Base-by-base conservation (phyloP, 2,329 filamentous ascomycete species). In the Fusarium udum region DNA sequence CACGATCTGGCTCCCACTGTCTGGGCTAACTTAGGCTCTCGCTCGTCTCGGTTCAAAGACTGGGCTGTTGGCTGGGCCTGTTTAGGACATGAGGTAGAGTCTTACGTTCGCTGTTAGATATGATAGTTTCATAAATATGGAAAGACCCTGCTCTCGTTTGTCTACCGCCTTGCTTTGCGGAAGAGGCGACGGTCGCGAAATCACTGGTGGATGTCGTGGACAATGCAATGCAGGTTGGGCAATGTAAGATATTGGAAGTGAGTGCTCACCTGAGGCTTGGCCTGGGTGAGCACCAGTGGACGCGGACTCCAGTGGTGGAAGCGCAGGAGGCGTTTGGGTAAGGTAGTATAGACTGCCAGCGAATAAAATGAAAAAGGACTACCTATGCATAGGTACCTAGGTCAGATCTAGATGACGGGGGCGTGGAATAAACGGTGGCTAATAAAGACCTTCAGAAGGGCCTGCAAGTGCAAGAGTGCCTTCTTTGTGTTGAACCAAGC, bases 311-410 rank as follows among this genome's bases (percentile, higher is more conserved):
- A 67, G 46, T 69, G 28, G 71, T 58, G 40, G 42, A 59, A 71
- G 55, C 53, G 71, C 71, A 72, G 51, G 71, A 74, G 71, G 71
- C 71, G 71, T 73, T 63, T 64, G 57, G 63, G 71, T 61, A 64
- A 59, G 67, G 67, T 59, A 48, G 45, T 22, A 46, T 48, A 28
- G 45, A 48, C 20, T 48, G 13, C 62, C 59, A 64, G 45, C 58
- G 37, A 58, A 71, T 72, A 62, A 71, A 61, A 71, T 68, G 67
- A 68, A 71, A 36, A 52, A 31, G n/a, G 34, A 36, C 31, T 46
- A 28, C 26, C 26, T 28, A 57, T 31, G 34, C 26, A 74, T 56
- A 67, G 45, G 64, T 52, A 28, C 26, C 26, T 28, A 72, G 55
- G 59, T 68, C 67, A 74, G 55, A 68, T 74, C 67, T 52, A 49